Conservation (phyloP, 169 alveolate genomes). For the Theileria orientalis region DNA sequence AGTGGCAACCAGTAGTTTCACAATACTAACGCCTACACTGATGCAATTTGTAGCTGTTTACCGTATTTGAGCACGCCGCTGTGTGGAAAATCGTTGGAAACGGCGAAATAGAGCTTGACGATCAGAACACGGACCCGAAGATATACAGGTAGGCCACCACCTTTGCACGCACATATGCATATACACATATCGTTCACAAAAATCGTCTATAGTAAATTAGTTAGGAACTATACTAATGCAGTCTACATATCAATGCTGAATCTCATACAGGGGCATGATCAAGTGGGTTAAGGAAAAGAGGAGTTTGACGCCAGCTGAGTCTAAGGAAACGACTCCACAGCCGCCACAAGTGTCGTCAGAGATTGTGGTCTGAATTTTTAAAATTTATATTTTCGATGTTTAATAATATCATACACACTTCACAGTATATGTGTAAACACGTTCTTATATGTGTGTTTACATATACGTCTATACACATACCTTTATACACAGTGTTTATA, state of each 20-base stretch:
- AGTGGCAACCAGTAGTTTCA: neutral
- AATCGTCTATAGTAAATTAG: neutral
- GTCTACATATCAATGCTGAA: neutral
- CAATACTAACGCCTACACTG: neutral
- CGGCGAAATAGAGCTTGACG: slow-evolving; percentile 79
- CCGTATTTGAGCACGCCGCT: slow-evolving; percentile 73
- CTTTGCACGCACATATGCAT: neutral
- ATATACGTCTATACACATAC: neutral
- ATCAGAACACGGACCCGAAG: slow-evolving; percentile 71
- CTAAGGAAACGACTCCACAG: neutral
- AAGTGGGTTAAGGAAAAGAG: slow-evolving; percentile 29
- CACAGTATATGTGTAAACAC: neutral
- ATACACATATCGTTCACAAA: neutral
- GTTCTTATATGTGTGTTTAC: neutral
- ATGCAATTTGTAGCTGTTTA: slow-evolving; percentile 47
- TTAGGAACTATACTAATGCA: neutral
- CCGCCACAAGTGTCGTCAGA: neutral
- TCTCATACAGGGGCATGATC: slow-evolving; percentile 41
- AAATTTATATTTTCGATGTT: neutral
- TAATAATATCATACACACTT: too few relatives aligned
- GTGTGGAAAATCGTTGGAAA: slow-evolving; percentile 76
- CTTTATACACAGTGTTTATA: too few relatives aligned
- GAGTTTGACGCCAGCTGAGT: neutral
- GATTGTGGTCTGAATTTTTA: neutral
- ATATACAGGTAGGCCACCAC: slow-evolving; percentile 64